phyloP scores from a whole-genome alignment of 2,329 filamentous ascomycete genomes.

The Trichoderma oligosporum region DNA sequence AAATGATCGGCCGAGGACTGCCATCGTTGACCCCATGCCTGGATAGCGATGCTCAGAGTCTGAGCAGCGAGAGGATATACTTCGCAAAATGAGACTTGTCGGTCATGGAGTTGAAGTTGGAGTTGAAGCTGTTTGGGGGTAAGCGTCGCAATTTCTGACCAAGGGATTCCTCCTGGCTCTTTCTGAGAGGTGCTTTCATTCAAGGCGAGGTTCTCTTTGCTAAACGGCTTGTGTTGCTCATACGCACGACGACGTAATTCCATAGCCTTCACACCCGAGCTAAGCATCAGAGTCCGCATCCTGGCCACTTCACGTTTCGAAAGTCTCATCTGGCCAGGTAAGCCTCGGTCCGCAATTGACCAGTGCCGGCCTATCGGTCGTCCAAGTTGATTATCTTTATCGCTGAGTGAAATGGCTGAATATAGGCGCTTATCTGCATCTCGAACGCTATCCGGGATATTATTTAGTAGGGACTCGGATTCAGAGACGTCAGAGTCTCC shows the following conservation, averaged over 20 bases:
- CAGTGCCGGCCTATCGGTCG: slow-evolving; percentile 42
- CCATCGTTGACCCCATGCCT: slow-evolving; percentile 51
- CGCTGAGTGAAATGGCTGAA: slow-evolving; percentile 30
- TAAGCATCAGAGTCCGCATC: slow-evolving; percentile 71
- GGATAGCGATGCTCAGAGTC: slow-evolving; percentile 47
- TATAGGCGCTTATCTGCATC: slow-evolving; percentile 37
- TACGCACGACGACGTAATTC: slow-evolving; percentile 69
- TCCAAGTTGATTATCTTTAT: slow-evolving; percentile 24
- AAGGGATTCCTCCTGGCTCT: slow-evolving; percentile 30
- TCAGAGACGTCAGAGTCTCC: slow-evolving; percentile 39
- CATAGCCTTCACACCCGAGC: slow-evolving; percentile 84
- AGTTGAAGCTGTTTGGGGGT: slow-evolving; percentile 34
- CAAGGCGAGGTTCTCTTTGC: slow-evolving; percentile 21
- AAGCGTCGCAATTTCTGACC: slow-evolving; percentile 44
- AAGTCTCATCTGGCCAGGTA: slow-evolving; percentile 38
- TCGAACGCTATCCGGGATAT: slow-evolving; percentile 29
- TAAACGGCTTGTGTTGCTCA: slow-evolving; percentile 39
- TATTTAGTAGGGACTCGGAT: slow-evolving; percentile 34
- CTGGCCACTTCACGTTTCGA: slow-evolving; percentile 74
- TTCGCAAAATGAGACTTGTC: slow-evolving; percentile 40
- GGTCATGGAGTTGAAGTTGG: slow-evolving; percentile 30
- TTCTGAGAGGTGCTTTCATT: slow-evolving; percentile 25
- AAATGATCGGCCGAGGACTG: slow-evolving; percentile 58
- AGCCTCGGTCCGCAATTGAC: slow-evolving; percentile 47
- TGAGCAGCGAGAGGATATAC: slow-evolving; percentile 51